Percentiles rank a stretch among this genome's conserved stretches.
Conservation (phyloP, 2,329 filamentous ascomycete genomes). For the Aspergillus sp. region DNA sequence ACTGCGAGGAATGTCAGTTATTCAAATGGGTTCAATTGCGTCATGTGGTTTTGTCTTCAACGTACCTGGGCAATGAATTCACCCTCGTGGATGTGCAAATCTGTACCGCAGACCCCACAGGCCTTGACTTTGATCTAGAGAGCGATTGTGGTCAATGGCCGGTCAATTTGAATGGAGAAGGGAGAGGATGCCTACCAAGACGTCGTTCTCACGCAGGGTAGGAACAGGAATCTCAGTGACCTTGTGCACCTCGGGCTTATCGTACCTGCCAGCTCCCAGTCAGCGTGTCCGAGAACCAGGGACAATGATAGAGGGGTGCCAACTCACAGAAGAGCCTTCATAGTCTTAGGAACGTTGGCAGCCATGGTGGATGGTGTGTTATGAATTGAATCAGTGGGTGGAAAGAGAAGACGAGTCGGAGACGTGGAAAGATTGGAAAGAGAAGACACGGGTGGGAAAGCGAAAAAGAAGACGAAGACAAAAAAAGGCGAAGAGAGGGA, state of each 20-base stretch:
- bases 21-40: background rate
- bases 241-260: slow-evolving; percentile 64
- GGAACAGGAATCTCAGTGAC: slow-evolving; percentile 68
- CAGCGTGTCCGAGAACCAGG: background rate
- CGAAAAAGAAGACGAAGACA: background rate
- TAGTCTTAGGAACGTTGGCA: slow-evolving; percentile 55
- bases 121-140: slow-evolving; percentile 68
- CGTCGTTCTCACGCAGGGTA: slow-evolving; percentile 62
- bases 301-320: slow-evolving; percentile 1
- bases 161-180: background rate
- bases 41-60: background rate
- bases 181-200: slow-evolving; percentile 50
- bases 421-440: background rate
- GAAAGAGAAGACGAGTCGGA: background rate
- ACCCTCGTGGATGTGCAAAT: slow-evolving; percentile 63
- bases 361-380: slow-evolving; percentile 34
- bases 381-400: background rate
- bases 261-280: slow-evolving; percentile 50
- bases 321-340: slow-evolving; percentile 66
- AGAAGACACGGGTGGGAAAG: background rate
- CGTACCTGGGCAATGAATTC: slow-evolving; percentile 64
- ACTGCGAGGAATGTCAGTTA: slow-evolving; percentile 42
- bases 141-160: background rate
- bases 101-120: slow-evolving; percentile 66
- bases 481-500: background rate